Evolutionary conservation across 2,329 filamentous ascomycete genomes (phyloP), one percentile per base, ranked within the genome.

Genomic region (Sporothrix brunneoviolacea): DNA sequence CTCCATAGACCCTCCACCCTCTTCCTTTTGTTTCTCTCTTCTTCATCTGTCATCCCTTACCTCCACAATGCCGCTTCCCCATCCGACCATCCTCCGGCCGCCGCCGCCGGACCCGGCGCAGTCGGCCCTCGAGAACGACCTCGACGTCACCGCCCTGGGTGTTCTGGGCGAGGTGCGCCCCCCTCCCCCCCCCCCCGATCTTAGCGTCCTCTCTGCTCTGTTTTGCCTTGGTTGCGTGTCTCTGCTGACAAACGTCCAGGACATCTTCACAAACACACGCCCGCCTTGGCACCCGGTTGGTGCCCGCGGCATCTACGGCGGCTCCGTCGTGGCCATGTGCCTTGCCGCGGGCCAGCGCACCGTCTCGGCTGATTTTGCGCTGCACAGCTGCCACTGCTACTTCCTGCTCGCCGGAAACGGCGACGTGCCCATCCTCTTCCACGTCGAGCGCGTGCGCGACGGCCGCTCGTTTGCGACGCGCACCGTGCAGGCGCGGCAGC

Each of bases 381-480:
- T 93, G 44, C 93, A 98, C 74, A 91, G 86, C 64, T 96, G 95
- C 86, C 93, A 98, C 77, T 97, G 93, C 79, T 98, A 97, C 74
- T 98, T 98, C 68, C 83, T 98, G 30, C 82, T 97, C 2, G 91
- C 91, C 4, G 93, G 93, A 24, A 87, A 91, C 62, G 77, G 82
- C 12, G 81, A 86, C 54, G 84, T 93, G 16, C 91, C 93, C 28
- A 86, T 97, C 58, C 77, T 96, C 55, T 97, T 95, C 72, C 88
- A 96, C 64, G 93, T 98, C 41, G 93, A 97, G 72, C 81, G 88
- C 47, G 89, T 98, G 42, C 84, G 93, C 50, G 89, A 95, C 64
- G 93, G 93, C 8, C 83, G 85, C 53, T 91, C 86, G 46, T 98
- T 91, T 66, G 84, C 88, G 49, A 97, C 93, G 33, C 79, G 93